Base-by-base conservation (phyloP, 805 yeast species). In the Hyphopichia homilentoma region DNA sequence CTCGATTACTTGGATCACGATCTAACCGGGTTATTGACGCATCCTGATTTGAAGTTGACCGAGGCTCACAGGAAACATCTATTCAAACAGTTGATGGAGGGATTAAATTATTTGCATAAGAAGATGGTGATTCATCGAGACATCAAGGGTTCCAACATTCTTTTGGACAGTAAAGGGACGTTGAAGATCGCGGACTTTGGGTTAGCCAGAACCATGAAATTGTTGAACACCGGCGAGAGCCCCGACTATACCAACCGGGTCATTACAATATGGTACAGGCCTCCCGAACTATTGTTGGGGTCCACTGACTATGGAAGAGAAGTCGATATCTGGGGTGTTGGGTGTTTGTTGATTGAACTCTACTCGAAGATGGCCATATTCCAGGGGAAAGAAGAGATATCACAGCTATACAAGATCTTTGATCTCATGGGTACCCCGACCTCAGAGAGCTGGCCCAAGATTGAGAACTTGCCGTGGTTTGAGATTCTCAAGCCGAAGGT, bases 251-350 rank as follows among this genome's bases (percentile, higher is more conserved):
- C 98, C 2, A 93, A 93, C 54, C 65, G 98, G 35, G 97, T 93
- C 25, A 93, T 93, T 33, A 93, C 98, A 0, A 65, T 93, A 23
- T 93, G 98, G 98, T 90, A 93, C 56, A 73, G 98, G 38, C 98
- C 98, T 1, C 97, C 97, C 0, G 98, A 90, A 56, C 69, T 93
- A 20, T 63, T 93, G 23, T 59, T 93, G 36, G 98, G 98, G 1
- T 79, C 95, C 0, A 89, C 97, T 0, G 81, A 79, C 37, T 93
- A 93, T 58, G 93, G 89, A 0, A 63, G 87, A 25, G 96, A 85
- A 47, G 93, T 93, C 7, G 98, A 93, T 52, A 79, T 87, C 44
- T 93, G 98, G 98, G 96, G 97, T 0, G 80, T 87, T 39, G 98
- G 98, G 2, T 93, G 97, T 61, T 65, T 93, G 16, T 63, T 93